These are phyloP conservation scores for Candida yuanshanica DNA, from an alignment of 805 yeast species.

Conservation along the genomic window DNA sequence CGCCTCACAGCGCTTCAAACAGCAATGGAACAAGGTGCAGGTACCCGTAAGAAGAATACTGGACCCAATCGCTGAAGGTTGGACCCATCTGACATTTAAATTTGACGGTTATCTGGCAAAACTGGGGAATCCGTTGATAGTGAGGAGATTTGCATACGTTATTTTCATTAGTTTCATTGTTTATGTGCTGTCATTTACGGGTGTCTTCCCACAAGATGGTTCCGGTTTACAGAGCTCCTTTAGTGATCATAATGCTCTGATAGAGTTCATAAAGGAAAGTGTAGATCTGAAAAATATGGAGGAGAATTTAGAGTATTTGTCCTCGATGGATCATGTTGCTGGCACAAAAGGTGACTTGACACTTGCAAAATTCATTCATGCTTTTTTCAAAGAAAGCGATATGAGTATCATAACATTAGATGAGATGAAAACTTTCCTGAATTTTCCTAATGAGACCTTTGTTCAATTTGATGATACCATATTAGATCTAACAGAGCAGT, in stretches of 20 bases:
- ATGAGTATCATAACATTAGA: constrained; percentile 44
- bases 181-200: constrained; percentile 53
- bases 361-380: constrained; percentile 58
- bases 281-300: constrained; percentile 40
- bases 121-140: constrained; percentile 82
- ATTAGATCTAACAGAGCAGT: constrained; percentile 37
- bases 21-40: constrained; percentile 1
- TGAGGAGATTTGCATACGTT: constrained; percentile 72
- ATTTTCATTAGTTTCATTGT: constrained; percentile 53
- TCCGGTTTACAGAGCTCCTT: constrained; percentile 48
- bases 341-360: constrained; percentile 86
- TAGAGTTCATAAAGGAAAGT: constrained; percentile 41
- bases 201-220: constrained; percentile 41
- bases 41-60: constrained; percentile 25
- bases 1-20: neutral
- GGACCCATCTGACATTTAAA: constrained; percentile 29
- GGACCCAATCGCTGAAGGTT: constrained; percentile 42
- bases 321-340: constrained; percentile 64
- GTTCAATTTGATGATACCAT: constrained; percentile 21
- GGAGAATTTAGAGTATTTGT: constrained; percentile 21
- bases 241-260: constrained; percentile 50
- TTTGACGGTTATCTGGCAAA: constrained; percentile 55
- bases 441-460: constrained; percentile 49
- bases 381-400: constrained; percentile 53
- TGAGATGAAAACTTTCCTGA: constrained; percentile 50